These are phyloP conservation scores for Grosmannia penicillata DNA, from an alignment of 2,329 filamentous ascomycete species.

Conservation along the genomic window DNA sequence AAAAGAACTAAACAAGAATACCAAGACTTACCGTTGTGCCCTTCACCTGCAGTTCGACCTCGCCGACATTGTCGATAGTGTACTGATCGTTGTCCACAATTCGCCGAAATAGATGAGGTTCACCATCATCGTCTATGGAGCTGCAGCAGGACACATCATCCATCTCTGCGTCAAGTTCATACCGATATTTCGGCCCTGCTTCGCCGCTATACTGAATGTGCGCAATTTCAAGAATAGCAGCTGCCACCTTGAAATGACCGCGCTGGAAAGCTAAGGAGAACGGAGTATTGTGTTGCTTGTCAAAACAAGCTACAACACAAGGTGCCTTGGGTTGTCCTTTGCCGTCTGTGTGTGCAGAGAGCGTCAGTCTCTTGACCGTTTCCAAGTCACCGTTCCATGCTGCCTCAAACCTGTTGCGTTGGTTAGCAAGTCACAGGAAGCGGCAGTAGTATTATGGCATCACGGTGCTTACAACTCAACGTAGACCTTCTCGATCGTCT, in stretches of 20 bases:
- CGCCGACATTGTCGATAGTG: conserved; percentile 63
- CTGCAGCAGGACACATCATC: conserved; percentile 18
- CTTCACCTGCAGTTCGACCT: conserved; percentile 53
- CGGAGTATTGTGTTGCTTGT: conserved; percentile 35
- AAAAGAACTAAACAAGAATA: neutral
- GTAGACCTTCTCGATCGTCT: conserved; percentile 38
- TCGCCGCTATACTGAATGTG: conserved; percentile 50
- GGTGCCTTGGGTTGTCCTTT: conserved; percentile 37
- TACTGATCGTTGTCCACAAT: conserved; percentile 51
- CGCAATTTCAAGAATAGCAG: conserved; percentile 53
- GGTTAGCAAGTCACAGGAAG: neutral
- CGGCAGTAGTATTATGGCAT: neutral
- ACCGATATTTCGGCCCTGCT: conserved; percentile 35
- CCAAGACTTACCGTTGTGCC: conserved; percentile 27
- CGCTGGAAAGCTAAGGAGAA: conserved; percentile 55
- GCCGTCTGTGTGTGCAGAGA: conserved; percentile 32
- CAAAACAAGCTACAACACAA: conserved; percentile 46
- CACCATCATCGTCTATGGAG: conserved; percentile 18
- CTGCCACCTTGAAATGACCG: conserved; percentile 49
- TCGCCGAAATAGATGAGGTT: conserved; percentile 32
- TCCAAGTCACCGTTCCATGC: conserved; percentile 56
- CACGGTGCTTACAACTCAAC: conserved; percentile 36
- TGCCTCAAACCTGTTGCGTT: conserved; percentile 49
- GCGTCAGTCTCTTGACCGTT: conserved; percentile 48
- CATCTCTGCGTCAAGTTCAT: conserved; percentile 26